phyloP scores from a whole-genome alignment of 2,329 filamentous ascomycete species.

The Thelonectria rubi region DNA sequence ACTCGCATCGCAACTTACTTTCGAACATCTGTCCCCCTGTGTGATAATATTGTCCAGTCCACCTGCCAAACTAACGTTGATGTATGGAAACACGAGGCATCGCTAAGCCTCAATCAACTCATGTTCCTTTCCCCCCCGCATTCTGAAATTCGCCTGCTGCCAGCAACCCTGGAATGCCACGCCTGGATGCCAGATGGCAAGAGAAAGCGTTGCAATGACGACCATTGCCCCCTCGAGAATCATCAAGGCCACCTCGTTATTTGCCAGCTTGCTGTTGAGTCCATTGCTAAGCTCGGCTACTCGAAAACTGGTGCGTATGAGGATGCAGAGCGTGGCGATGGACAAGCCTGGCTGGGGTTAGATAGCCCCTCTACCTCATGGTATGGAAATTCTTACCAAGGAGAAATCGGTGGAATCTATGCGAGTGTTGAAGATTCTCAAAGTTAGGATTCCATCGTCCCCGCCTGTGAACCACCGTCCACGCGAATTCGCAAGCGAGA shows the following conservation, averaged over 20 bases:
- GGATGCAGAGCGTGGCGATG: slow-evolving; percentile 17
- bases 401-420: not conserved
- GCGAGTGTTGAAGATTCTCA: not conserved
- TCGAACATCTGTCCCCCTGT: too few relatives aligned
- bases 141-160: slow-evolving; percentile 27
- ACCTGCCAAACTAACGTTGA: not conserved
- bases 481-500: not conserved
- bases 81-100: too few relatives aligned
- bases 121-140: slow-evolving; percentile 3
- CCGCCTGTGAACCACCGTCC: not conserved
- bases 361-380: not conserved
- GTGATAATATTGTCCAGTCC: too few relatives aligned
- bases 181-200: slow-evolving; percentile 29
- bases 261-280: slow-evolving; percentile 29
- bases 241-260: slow-evolving; percentile 32
- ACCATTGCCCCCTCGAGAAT: slow-evolving; percentile 35
- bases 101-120: not conserved
- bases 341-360: not conserved
- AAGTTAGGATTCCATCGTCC: not conserved
- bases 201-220: slow-evolving; percentile 22
- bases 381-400: not conserved
- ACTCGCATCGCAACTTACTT: too few relatives aligned
- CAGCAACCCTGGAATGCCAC: slow-evolving; percentile 24
- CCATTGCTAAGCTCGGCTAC: slow-evolving; percentile 31
- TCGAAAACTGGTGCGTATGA: slow-evolving; percentile 31